Evolutionary conservation across 257 asterid genomes (phyloP).

Genomic region (Galeopsis tetrahit): DNA sequence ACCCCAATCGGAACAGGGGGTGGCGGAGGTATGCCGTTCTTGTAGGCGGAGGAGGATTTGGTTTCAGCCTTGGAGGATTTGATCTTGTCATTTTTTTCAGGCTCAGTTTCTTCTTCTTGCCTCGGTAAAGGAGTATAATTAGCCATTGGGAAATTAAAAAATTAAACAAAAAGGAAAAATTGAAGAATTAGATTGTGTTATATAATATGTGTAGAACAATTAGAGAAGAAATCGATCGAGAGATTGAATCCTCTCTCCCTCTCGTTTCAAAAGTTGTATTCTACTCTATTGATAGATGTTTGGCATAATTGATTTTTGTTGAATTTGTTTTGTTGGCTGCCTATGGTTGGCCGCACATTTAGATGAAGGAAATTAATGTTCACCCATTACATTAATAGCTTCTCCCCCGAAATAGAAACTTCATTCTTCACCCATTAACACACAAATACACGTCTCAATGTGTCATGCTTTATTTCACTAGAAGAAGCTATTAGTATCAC

Average conservation of each 20-base stretch:
- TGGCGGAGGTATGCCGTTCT: constrained; percentile 41
- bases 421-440: no score
- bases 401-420: no score
- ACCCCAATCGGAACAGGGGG: constrained; percentile 45
- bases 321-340: neutral
- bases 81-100: constrained; percentile 21
- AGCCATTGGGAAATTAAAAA: constrained; percentile 36
- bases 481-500: no score
- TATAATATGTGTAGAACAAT: neutral
- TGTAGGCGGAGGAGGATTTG: constrained; percentile 26
- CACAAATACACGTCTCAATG: no score
- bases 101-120: constrained; percentile 36
- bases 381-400: neutral
- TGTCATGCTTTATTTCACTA: no score
- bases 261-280: constrained; percentile 30
- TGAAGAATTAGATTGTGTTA: neutral
- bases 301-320: neutral
- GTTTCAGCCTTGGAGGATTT: neutral
- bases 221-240: constrained; percentile 28
- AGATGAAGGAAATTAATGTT: constrained; percentile 11
- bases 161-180: no score
- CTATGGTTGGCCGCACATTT: constrained; percentile 27
- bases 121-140: constrained; percentile 44
- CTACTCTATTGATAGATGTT: neutral
- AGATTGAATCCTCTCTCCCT: constrained; percentile 35